Conservation (phyloP, 2,329 filamentous ascomycete species). For the Raffaelea ambrosiae region DNA sequence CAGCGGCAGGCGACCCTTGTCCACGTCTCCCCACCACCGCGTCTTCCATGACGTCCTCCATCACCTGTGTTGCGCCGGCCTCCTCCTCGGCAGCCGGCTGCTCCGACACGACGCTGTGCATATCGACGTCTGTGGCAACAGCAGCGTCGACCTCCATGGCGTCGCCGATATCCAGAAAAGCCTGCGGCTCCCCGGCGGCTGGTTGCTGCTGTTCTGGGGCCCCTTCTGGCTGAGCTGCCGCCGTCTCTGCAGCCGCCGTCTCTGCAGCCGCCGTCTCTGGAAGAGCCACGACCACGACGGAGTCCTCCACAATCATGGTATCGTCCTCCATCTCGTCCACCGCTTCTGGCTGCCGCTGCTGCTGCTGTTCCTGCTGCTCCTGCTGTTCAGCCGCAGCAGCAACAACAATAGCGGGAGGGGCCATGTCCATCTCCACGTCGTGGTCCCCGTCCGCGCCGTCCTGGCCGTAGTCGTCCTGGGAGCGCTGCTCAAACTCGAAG, state of each 20-base stretch:
- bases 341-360: not conserved
- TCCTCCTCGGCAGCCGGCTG: not conserved
- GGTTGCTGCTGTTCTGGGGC: too few relatives aligned
- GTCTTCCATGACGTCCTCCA: not conserved
- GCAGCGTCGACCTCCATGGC: not conserved
- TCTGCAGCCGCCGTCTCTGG: not conserved
- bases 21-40: not conserved
- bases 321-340: not conserved
- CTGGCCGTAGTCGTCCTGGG: not conserved
- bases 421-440: constrained; percentile 6
- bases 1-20: not conserved
- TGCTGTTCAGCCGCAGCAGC: not conserved
- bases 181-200: too few relatives aligned
- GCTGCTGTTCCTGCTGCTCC: not conserved
- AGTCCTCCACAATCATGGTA: not conserved
- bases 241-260: not conserved
- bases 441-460: not conserved
- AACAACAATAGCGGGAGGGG: too few relatives aligned
- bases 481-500: constrained; percentile 6
- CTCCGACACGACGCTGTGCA: constrained; percentile 8
- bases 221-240: too few relatives aligned
- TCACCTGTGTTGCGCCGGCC: not conserved
- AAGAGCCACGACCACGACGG: not conserved
- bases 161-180: not conserved
- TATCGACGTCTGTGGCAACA: constrained; percentile 12